Evolutionary conservation across 1,284 basidiomycete genomes (phyloP).

Genomic region (Fomitopsis pinicola): DNA sequence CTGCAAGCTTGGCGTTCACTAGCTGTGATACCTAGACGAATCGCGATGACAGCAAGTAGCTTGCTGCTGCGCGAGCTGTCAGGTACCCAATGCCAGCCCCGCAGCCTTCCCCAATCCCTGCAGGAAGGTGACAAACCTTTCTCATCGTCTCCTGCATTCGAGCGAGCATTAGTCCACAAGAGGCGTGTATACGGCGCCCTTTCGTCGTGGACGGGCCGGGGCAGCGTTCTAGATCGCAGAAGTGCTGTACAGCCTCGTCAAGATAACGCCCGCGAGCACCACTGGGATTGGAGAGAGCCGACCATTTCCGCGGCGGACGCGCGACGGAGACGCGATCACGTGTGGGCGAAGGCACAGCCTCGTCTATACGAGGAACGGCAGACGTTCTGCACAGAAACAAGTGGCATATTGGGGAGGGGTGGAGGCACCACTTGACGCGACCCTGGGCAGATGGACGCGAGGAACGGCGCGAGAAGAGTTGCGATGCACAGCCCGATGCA

Average conservation of each 20-base stretch:
- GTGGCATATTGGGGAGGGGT: not conserved
- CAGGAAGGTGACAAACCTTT: not conserved
- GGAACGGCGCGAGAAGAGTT: not conserved
- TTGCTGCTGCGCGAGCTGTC: too few relatives aligned
- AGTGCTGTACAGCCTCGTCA: not conserved
- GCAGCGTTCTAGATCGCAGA: not conserved
- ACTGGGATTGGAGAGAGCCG: not conserved
- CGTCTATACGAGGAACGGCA: not conserved
- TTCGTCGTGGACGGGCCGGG: not conserved
- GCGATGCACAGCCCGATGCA: slow-evolving; percentile 6
- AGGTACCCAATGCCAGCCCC: not conserved
- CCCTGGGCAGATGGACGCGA: not conserved
- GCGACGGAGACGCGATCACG: not conserved
- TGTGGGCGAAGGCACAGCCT: slow-evolving; percentile 1
- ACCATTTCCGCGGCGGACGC: not conserved
- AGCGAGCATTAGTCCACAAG: not conserved
- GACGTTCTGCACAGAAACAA: not conserved
- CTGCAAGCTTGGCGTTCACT: too few relatives aligned
- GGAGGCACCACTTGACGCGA: not conserved
- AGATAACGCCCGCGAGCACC: not conserved
- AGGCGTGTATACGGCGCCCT: not conserved
- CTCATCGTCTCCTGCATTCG: not conserved
- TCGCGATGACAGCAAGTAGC: not conserved
- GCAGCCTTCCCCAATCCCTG: not conserved
- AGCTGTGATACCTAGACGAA: not conserved